Evolutionary conservation across 2,329 filamentous ascomycete genomes (phyloP).

Genomic region (Byssochlamys sp.): DNA sequence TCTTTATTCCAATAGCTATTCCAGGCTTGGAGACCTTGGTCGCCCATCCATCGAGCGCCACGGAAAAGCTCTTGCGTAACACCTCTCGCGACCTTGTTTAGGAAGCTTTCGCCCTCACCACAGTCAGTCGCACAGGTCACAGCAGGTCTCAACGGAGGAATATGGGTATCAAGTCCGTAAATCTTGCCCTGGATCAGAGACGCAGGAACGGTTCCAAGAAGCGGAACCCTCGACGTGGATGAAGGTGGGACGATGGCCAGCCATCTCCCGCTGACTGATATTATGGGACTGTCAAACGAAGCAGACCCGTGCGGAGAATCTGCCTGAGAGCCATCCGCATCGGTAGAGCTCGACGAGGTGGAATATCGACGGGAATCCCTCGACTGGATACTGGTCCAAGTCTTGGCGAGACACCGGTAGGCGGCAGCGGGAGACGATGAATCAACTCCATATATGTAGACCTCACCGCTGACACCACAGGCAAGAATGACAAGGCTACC

Average conservation of each 20-base stretch:
- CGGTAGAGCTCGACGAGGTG: conserved; percentile 37
- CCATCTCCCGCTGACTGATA: conserved; percentile 39
- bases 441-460: conserved; percentile 59
- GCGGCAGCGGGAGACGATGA: conserved; percentile 11
- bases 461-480: conserved; percentile 76
- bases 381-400: conserved; percentile 77
- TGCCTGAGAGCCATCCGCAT: conserved; percentile 32
- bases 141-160: conserved; percentile 32
- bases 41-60: conserved; percentile 41
- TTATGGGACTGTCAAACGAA: conserved; percentile 27
- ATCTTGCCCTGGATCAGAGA: conserved; percentile 25
- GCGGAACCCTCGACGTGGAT: conserved; percentile 27
- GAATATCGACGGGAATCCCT: conserved; percentile 36
- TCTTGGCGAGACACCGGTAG: conserved; percentile 69
- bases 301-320: conserved; percentile 24
- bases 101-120: conserved; percentile 38
- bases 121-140: conserved; percentile 37
- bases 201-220: conserved; percentile 33
- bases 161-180: conserved; percentile 34
- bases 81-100: conserved; percentile 40
- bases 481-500: conserved; percentile 62
- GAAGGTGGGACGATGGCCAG: conserved; percentile 37
- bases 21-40: conserved; percentile 42
- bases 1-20: conserved; percentile 43
- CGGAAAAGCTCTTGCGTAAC: conserved; percentile 42